These are phyloP conservation scores for Solanum gracilifrons DNA, from an alignment of 257 asterid species.

Conservation along the genomic window DNA sequence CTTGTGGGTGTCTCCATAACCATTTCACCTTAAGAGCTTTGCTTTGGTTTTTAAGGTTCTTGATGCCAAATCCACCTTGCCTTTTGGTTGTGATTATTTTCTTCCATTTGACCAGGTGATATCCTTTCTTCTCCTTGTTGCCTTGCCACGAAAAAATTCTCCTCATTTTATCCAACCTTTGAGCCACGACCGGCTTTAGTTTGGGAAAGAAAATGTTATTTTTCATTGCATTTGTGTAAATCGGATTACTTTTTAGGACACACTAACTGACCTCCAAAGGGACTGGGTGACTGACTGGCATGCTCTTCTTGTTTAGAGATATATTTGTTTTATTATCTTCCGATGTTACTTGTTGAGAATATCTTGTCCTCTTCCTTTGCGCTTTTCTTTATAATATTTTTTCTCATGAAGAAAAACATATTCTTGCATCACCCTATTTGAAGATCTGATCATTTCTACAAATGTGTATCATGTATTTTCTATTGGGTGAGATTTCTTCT, in stretches of 20 bases:
- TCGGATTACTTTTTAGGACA: background rate
- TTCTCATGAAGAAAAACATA: background rate
- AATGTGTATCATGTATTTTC: background rate
- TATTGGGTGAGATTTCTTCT: constrained; percentile 19
- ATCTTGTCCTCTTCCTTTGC: background rate
- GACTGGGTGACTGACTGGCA: background rate
- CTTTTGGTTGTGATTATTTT: too few relatives aligned
- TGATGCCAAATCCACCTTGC: too few relatives aligned
- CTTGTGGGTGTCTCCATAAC: too few relatives aligned
- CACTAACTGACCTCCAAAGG: background rate
- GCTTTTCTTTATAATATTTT: background rate
- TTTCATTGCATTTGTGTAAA: background rate
- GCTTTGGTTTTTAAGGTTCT: too few relatives aligned
- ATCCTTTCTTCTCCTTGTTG: too few relatives aligned
- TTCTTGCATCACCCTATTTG: background rate
- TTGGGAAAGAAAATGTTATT: background rate
- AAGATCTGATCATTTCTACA: background rate
- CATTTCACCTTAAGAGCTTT: too few relatives aligned
- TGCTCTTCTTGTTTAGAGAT: background rate
- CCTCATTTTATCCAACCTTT: too few relatives aligned
- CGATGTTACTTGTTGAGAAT: background rate
- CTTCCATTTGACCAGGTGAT: too few relatives aligned
- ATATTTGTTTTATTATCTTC: background rate
- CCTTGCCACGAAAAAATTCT: too few relatives aligned
- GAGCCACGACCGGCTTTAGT: background rate